Base-by-base conservation (phyloP, 805 yeast genomes). In the Candida coquimbonensis region DNA sequence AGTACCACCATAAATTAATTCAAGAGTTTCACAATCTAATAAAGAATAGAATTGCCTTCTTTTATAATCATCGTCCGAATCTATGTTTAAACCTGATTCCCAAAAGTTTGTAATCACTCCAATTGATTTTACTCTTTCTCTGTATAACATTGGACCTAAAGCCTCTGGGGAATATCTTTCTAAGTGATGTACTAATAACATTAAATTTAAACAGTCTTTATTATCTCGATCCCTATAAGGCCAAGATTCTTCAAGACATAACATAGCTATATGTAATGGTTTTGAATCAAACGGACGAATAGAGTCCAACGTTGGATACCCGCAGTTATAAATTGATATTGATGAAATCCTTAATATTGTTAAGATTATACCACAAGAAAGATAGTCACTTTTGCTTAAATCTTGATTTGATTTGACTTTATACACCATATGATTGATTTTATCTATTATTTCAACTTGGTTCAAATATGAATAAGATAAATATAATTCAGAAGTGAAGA, bases 81-180 rank as follows among this genome's bases (percentile, higher is more conserved):
- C 49, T 7, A 31, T 26, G 7, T 35, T 40, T 6, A 47, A 17
- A 4, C 27, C 17, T 7, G 16, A 19, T 14, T 32, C 43, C 4
- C 38, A 9, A 25, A 41, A 24, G 12, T 34, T 32, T 16, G 31
- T 27, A 12, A 36, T 19, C 13, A 47, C 16, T 4, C 33, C 16
- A 13, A n/a, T 13, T 16, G 21, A 7, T 17, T 36, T 13, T 5
- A 44, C 35, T 29, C 39, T 33, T 29, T 36, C 40, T 9, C 35
- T 38, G 1, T 19, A 19, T 25, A 38, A 12, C 9, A 38, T 31
- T 24, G 44, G 45, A 6, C 47, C 47, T 7, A 40, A 26, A 6
- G 49, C 29, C 13, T 47, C 49, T 5, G 46, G 39, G 5, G 44
- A 40, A 31, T 40, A n/a, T 17, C 36, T 47, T 33, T 43, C 40